Conservation (phyloP, 202 grass and related monocot species). For the Panicum hallii region DNA sequence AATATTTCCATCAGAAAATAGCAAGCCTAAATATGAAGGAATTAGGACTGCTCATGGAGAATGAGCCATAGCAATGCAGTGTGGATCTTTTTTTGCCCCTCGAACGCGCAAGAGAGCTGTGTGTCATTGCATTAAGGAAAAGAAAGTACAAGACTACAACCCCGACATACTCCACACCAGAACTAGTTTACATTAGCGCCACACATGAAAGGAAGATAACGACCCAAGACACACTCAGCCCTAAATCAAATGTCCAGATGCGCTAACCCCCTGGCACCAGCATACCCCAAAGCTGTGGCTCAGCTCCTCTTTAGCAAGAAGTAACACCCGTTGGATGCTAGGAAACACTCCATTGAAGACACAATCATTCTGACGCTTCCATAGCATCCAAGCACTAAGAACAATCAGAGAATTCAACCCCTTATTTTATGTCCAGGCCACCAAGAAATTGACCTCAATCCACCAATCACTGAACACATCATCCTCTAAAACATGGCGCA, state of each 20-base stretch:
- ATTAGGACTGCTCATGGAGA: neutral
- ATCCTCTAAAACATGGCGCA: no score
- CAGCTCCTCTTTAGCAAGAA: neutral
- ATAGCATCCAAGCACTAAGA: no score
- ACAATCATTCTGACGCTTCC: no score
- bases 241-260: neutral
- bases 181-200: no score
- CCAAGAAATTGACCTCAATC: no score
- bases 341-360: no score
- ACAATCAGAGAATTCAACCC: no score
- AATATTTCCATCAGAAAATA: slow-evolving; percentile 24
- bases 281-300: neutral
- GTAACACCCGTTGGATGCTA: neutral
- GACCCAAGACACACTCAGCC: neutral
- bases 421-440: no score
- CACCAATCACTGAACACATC: no score
- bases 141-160: no score
- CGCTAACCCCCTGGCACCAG: neutral
- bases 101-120: neutral
- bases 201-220: neutral
- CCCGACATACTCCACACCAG: no score
- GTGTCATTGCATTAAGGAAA: no score
- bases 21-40: slow-evolving; percentile 1
- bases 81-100: neutral
- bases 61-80: slow-evolving; percentile 12